Evolutionary conservation across 805 yeast genomes (phyloP).

Genomic region (Nakazawaea wyomingensis): DNA sequence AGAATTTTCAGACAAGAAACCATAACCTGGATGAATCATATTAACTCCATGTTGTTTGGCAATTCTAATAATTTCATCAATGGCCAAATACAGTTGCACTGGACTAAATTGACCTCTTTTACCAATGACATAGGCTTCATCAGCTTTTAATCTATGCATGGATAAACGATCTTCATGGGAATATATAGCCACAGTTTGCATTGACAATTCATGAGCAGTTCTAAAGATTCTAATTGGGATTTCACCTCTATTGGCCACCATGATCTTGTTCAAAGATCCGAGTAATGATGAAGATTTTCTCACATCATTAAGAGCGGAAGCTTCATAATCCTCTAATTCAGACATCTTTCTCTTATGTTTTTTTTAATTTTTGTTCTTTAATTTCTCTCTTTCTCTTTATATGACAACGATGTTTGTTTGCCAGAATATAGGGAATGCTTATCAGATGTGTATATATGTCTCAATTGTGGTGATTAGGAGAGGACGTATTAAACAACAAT

Average conservation of each 20-base stretch:
- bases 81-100: conserved; percentile 91
- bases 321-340: conserved; percentile 12
- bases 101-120: conserved; percentile 86
- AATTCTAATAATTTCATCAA: conserved; percentile 87
- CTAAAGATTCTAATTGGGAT: conserved; percentile 87
- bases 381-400: too few species aligned
- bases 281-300: conserved; percentile 40
- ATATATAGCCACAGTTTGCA: conserved; percentile 96
- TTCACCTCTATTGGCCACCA: conserved; percentile 84
- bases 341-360: conserved; percentile 2
- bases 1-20: conserved; percentile 85
- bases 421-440: too few species aligned
- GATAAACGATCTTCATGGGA: conserved; percentile 94
- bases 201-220: conserved; percentile 94
- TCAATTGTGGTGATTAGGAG: too few species aligned
- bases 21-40: conserved; percentile 93
- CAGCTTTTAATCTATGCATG: conserved; percentile 93
- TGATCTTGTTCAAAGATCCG: conserved; percentile 53
- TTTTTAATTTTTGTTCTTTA: too few species aligned
- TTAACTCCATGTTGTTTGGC: conserved; percentile 74
- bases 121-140: conserved; percentile 91
- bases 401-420: too few species aligned
- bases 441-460: too few species aligned
- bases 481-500: too few species aligned
- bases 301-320: conserved; percentile 20